Conservation (phyloP, 73 alveolate genomes). For the Tetrahymena elliotti region DNA sequence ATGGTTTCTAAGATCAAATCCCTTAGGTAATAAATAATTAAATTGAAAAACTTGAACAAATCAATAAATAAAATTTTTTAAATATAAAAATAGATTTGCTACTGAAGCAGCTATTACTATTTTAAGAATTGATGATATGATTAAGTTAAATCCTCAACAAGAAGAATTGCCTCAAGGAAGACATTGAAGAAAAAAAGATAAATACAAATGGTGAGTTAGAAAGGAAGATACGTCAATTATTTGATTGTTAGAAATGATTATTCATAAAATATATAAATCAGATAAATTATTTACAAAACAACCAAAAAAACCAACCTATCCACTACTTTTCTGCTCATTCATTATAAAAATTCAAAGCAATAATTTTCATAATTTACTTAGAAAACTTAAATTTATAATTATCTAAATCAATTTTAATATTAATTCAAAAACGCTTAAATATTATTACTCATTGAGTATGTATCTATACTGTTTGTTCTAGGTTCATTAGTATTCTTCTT, state of each 20-base stretch:
- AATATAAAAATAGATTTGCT: slow-evolving; percentile 66
- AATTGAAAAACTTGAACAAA: background rate
- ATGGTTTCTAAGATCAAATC: slow-evolving; percentile 92
- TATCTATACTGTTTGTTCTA: background rate
- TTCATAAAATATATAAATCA: background rate
- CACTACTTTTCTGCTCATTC: background rate
- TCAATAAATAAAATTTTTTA: background rate
- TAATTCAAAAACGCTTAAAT: background rate
- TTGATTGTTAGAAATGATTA: background rate
- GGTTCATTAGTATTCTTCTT: background rate
- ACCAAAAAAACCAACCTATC: background rate
- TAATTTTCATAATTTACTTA: background rate
- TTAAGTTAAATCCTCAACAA: slow-evolving; percentile 76
- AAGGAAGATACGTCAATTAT: background rate
- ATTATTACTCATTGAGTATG: background rate
- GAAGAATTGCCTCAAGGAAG: slow-evolving; percentile 52
- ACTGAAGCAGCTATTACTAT: slow-evolving; percentile 99
- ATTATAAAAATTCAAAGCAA: background rate
- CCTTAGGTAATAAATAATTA: slow-evolving; percentile 35
- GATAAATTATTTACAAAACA: background rate
- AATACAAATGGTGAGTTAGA: background rate
- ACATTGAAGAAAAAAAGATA: slow-evolving; percentile 22
- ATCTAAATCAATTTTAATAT: background rate
- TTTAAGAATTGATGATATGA: slow-evolving; percentile 93
- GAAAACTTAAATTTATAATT: background rate